Evolutionary conservation across 2,329 filamentous ascomycete genomes (phyloP), one percentile per base, ranked within the genome.

Genomic region (Tolypocladium pustulatum): DNA sequence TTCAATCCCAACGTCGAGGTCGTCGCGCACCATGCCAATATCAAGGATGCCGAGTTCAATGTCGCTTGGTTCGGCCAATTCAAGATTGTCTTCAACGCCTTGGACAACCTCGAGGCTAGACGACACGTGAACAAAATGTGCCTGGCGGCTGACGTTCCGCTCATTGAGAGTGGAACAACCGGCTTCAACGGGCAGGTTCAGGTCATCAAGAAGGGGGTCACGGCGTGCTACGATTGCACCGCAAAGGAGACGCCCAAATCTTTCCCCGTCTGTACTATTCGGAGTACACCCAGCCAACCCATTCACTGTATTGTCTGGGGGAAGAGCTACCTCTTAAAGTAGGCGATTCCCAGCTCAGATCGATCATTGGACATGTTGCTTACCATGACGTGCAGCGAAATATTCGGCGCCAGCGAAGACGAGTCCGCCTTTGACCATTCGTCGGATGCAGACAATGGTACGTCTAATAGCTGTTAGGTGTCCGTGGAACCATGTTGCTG

Each of bases 301-400:
- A 97, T 99, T 51, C 94, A 99, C 74, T 97, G 94, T 76, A 99
- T 99, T 61, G 93, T 99, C 2, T 99, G 94, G 94, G 93, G 84
- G 25, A 99, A 97, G 76, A 96, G 91, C 71, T 99, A 97, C 71
- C 81, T 99, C 10, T 83, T 99, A 61, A 94, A 91, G 73, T 76
- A 66, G 30, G 80, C 77, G 4, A 67, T 61, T n/a, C 22, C 52
- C 20, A 9, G 12, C n/a, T n/a, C 9, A 22, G 13, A 8, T 3
- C 4, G 15, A 22, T 20, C 12, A 17, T 15, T 5, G 30, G 20
- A 49, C 36, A 13, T 22, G 7, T n/a, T 49, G 51, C 59, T 60
- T 3, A 60, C 34, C 4, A 6, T 6, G 32, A 2, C 49, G 15
- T 41, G 12, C 34, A 67, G 65, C 55, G 94, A 99, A 72, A 86